Conservation (phyloP, 2,329 filamentous ascomycete species). For the Monilinia laxa region DNA sequence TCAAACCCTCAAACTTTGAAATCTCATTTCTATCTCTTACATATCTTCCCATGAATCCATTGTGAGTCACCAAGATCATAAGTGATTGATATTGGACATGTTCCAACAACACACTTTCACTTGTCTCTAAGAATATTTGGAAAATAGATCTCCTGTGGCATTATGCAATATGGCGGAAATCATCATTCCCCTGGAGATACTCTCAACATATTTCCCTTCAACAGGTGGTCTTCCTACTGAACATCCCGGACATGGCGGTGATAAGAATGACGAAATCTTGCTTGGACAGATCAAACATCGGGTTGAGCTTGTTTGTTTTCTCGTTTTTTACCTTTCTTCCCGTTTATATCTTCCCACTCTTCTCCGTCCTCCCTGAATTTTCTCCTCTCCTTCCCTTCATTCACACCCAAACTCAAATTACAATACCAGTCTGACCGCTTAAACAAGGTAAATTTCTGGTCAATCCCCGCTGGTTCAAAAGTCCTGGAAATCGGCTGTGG, state of each 20-base stretch:
- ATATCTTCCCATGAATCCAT: background rate
- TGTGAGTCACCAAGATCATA: background rate
- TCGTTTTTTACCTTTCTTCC: background rate
- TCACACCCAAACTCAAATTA: no score
- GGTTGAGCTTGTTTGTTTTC: slow-evolving; percentile 3
- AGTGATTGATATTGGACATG: background rate
- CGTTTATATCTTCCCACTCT: background rate
- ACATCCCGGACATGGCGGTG: slow-evolving; percentile 8
- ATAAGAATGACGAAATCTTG: background rate
- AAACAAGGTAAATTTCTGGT: slow-evolving; percentile 40
- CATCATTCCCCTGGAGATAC: slow-evolving; percentile 9
- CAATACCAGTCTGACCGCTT: background rate
- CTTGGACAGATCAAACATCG: slow-evolving; percentile 42
- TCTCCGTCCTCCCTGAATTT: background rate
- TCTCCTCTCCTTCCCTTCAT: background rate
- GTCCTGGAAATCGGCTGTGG: slow-evolving; percentile 60
- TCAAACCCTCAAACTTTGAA: slow-evolving; percentile 1
- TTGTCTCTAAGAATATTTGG: no score
- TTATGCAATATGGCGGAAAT: background rate
- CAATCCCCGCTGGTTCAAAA: slow-evolving; percentile 43
- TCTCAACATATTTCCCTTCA: slow-evolving; percentile 29
- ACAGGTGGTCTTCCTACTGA: background rate
- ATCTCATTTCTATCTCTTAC: background rate
- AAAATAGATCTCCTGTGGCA: no score
- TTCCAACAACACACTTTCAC: background rate